phyloP scores from a whole-genome alignment of 2,329 filamentous ascomycete genomes.

The Ceratocystis lukuohia region DNA sequence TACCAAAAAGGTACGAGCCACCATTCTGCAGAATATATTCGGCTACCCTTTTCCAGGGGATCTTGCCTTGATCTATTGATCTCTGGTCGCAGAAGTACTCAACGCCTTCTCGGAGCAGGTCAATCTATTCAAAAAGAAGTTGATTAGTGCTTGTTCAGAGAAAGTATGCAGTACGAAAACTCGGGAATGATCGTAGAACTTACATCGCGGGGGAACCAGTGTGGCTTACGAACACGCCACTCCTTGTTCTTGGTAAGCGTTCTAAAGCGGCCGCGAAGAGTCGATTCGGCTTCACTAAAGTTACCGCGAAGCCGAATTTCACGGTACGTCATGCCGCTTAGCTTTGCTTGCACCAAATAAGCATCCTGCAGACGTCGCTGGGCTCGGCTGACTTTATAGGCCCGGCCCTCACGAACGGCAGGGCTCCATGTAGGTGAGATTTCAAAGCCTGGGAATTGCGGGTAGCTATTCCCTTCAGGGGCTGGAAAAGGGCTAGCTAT shows the following conservation, averaged over 20 bases:
- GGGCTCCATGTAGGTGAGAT: neutral
- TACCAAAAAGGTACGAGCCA: constrained; percentile 46
- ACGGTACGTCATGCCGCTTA: constrained; percentile 47
- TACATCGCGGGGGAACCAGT: constrained; percentile 52
- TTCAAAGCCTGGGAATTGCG: too few relatives aligned
- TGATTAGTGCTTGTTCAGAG: neutral
- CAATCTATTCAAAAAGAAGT: constrained; percentile 27
- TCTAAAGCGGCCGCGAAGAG: constrained; percentile 54
- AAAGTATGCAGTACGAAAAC: neutral
- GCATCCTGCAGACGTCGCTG: constrained; percentile 28
- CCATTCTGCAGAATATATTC: constrained; percentile 39
- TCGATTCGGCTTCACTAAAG: constrained; percentile 55
- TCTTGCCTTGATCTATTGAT: constrained; percentile 27
- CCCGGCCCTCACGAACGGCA: constrained; percentile 9
- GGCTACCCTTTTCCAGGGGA: constrained; percentile 45
- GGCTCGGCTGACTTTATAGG: constrained; percentile 9
- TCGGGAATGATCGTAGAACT: constrained; percentile 27
- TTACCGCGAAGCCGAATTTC: constrained; percentile 44
- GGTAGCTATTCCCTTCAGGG: too few relatives aligned
- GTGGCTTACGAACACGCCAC: constrained; percentile 50
- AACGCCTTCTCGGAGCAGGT: constrained; percentile 34
- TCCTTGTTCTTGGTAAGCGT: constrained; percentile 50
- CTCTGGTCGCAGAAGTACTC: constrained; percentile 25
- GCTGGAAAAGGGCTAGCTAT: too few relatives aligned
- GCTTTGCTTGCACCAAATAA: constrained; percentile 41